Evolutionary conservation across 768 basidiomycete species (phyloP), one percentile per base, ranked within the genome.

Genomic region (Coprinellus micaceus): DNA sequence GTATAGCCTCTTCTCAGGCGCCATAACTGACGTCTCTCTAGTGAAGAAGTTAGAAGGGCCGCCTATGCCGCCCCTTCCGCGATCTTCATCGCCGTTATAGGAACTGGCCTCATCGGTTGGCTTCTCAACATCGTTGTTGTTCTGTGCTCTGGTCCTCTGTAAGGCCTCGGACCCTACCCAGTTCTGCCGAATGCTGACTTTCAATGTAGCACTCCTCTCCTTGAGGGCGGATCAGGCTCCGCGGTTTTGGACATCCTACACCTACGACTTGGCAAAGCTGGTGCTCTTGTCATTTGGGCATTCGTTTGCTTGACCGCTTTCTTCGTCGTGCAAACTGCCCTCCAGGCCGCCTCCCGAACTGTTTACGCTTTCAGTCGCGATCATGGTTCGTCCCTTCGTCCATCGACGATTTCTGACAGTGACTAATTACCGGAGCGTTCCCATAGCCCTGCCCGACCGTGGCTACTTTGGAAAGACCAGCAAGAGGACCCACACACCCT

Each of bases 331-430:
- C 89, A 91, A 69, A 86, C 82, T 13, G 85, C 90, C 11, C 77
- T 91, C 5, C 92, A 95, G 62, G 92, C 92, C 22, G 85, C 83
- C 53, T 89, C 90, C 3, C 80, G 93, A 36, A 88, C 89, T 0
- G 75, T 93, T 24, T 93, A 88, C 64, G 92, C 92, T 2, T 92
- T 95, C 74, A 87, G 85, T 64, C 85, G 89, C 53, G 90, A 91
- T 65, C 79, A 84, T 54, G 88, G 88, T 82, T 57, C 36, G 72
- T 45, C 22, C 11, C 53, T 22, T 17, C 46, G 9, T 17, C 33
- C 15, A 19, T 25, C 13, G 28, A 52, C 51, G 37, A 10, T 24
- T 41, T 39, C 37, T 2, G 12, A 13, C 25, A 19, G 43, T 56
- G 63, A 44, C 52, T 56, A 3, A 41, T 49, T 15, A 12, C 40